phyloP scores from a whole-genome alignment of 495 filamentous ascomycete species.

The Penicillium bialowiezense region DNA sequence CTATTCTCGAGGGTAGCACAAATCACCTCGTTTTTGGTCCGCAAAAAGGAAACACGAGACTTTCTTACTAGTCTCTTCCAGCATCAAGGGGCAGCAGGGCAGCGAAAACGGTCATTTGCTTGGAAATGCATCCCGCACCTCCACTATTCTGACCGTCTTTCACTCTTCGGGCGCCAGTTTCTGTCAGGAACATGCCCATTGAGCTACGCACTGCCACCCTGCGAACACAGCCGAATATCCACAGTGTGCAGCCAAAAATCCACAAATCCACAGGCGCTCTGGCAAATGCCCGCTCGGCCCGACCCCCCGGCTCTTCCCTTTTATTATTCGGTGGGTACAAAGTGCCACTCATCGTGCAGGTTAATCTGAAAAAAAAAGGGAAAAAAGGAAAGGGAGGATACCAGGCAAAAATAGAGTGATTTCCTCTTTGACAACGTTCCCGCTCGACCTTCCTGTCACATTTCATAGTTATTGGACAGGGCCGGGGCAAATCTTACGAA shows the following conservation, averaged over 20 bases:
- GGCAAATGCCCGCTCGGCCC: slow-evolving; percentile 26
- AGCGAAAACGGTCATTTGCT: background rate
- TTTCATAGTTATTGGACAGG: slow-evolving; percentile 4
- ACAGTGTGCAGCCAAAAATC: no score
- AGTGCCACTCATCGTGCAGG: slow-evolving; percentile 5
- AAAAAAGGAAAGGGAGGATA: background rate
- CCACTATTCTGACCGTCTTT: slow-evolving; percentile 13
- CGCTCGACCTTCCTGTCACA: background rate
- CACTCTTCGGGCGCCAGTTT: slow-evolving; percentile 4
- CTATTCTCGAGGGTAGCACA: background rate
- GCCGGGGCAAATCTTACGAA: background rate
- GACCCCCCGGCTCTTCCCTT: slow-evolving; percentile 26
- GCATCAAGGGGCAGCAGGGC: background rate
- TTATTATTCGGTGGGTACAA: slow-evolving; percentile 9
- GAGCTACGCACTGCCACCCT: no score
- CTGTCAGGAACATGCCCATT: slow-evolving; percentile 10
- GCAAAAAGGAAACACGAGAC: slow-evolving; percentile 3
- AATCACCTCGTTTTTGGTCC: background rate
- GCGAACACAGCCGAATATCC: background rate
- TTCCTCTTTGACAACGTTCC: background rate
- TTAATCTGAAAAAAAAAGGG: slow-evolving; percentile 2
- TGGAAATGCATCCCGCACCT: background rate
- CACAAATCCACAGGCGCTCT: slow-evolving; percentile 6
- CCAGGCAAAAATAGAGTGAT: no score
- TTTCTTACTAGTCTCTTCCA: background rate